Evolutionary conservation across 2,329 filamentous ascomycete species (phyloP), one percentile per base, ranked within the genome.

Genomic region (Aureobasidium lini): DNA sequence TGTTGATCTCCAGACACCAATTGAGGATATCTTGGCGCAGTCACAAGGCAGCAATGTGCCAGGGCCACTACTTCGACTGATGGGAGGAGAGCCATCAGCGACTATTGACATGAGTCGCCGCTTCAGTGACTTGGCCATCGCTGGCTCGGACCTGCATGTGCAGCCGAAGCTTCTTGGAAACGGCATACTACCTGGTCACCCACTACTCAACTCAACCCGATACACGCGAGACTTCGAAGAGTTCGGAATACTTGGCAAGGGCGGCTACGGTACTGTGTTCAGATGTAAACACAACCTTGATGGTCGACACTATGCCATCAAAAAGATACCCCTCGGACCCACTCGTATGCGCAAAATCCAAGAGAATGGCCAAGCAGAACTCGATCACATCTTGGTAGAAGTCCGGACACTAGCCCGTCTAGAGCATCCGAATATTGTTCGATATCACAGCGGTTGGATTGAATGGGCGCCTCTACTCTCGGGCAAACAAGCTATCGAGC

Each of bases 361-460:
- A 48, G 72, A 77, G 56, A 75, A 77, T 23, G 80, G 79, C 1
- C 72, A 79, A 34, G 72, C 77, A 56, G 81, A 82, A 61, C 70
- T 85, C 43, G 81, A 84, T 64, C 75, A 72, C 52, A 76, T 86
- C 34, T 74, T 86, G 57, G 77, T 78, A 59, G 84, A 87, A 69
- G 79, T 87, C 8, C 77, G 83, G 49, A 84, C 83, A 0, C 73
- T 88, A 46, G 84, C 85, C 48, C 75, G 77, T 29, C 73, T 87
- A 15, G 81, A 87, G 47, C 85, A 88, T 68, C 77, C 77, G 5
- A 86, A 88, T 66, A 80, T 88, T 59, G 85, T 88, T 37, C 78
- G 84, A 28, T 88, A 88, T 65, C 83, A 83, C 66, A 79, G 79
- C 54, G 81, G 81, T 13, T 88, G 85, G 85, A 75, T 86, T 13